A percentile compares a stretch with the other conserved stretches of the same genome.
Conservation (phyloP, 2,329 filamentous ascomycete species). For the Fusarium torreyae region DNA sequence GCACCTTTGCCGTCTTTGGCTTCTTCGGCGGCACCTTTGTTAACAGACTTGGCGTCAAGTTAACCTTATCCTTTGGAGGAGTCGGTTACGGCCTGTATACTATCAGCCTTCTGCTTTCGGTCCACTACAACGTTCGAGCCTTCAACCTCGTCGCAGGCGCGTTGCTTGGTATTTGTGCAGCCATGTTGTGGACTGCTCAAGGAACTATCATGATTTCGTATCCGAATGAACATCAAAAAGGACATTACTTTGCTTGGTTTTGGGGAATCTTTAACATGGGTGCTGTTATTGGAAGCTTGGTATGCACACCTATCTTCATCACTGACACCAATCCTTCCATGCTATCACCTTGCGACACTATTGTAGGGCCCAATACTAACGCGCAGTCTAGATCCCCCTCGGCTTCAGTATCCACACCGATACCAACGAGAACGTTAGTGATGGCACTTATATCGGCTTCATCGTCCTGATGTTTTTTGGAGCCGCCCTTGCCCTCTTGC, state of each 20-base stretch:
- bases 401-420: slow-evolving; percentile 39
- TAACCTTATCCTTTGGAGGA: slow-evolving; percentile 78
- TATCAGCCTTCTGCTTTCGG: slow-evolving; percentile 75
- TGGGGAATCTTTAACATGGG: slow-evolving; percentile 97
- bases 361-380: background rate
- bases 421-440: slow-evolving; percentile 63
- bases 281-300: slow-evolving; percentile 84
- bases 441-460: slow-evolving; percentile 89
- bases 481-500: slow-evolving; percentile 76
- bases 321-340: no score
- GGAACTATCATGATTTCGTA: slow-evolving; percentile 93
- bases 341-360: no score
- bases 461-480: slow-evolving; percentile 83
- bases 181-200: slow-evolving; percentile 85
- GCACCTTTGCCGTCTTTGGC: slow-evolving; percentile 76
- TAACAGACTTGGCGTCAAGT: slow-evolving; percentile 79
- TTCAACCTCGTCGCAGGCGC: slow-evolving; percentile 77
- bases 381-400: slow-evolving; percentile 69
- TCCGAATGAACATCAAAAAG: slow-evolving; percentile 84
- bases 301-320: slow-evolving; percentile 38
- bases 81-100: slow-evolving; percentile 83
- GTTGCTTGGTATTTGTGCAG: slow-evolving; percentile 83
- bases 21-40: slow-evolving; percentile 82
- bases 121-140: slow-evolving; percentile 65
- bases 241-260: slow-evolving; percentile 89